These are phyloP conservation scores for Fusarium xylarioides DNA, from an alignment of 2,329 filamentous ascomycete species.

Conservation along the genomic window DNA sequence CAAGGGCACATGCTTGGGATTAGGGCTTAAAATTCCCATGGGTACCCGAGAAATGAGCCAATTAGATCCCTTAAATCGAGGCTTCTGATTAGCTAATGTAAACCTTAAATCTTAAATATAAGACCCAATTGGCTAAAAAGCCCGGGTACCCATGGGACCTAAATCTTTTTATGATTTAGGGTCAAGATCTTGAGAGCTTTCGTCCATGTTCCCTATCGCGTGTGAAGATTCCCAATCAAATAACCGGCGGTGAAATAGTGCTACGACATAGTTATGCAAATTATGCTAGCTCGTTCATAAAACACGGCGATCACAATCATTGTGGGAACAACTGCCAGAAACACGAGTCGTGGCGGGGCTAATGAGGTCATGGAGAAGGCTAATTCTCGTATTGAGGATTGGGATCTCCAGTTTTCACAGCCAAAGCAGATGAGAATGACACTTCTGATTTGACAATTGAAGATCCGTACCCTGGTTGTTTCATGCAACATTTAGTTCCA, in stretches of 20 bases:
- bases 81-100: too few relatives aligned
- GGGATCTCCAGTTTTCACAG: conserved; percentile 1
- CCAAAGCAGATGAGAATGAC: background rate
- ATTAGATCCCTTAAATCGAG: too few relatives aligned
- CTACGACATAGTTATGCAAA: background rate
- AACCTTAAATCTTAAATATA: too few relatives aligned
- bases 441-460: background rate
- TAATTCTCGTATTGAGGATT: conserved; percentile 19
- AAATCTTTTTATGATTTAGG: background rate
- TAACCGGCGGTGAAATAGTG: background rate
- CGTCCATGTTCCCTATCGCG: background rate
- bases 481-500: background rate
- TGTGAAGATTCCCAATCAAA: background rate
- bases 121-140: too few relatives aligned
- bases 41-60: too few relatives aligned
- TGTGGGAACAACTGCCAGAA: background rate
- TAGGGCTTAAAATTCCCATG: too few relatives aligned
- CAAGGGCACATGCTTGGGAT: background rate
- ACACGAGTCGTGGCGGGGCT: background rate
- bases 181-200: background rate
- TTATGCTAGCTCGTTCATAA: background rate
- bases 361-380: conserved; percentile 3
- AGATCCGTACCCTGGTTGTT: background rate
- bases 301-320: conserved; percentile 6
- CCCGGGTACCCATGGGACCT: too few relatives aligned